Percentiles rank a stretch among this genome's conserved stretches.
Evolutionary conservation across 1,284 basidiomycete species (phyloP).

Genomic region (Inonotus obliquus): DNA sequence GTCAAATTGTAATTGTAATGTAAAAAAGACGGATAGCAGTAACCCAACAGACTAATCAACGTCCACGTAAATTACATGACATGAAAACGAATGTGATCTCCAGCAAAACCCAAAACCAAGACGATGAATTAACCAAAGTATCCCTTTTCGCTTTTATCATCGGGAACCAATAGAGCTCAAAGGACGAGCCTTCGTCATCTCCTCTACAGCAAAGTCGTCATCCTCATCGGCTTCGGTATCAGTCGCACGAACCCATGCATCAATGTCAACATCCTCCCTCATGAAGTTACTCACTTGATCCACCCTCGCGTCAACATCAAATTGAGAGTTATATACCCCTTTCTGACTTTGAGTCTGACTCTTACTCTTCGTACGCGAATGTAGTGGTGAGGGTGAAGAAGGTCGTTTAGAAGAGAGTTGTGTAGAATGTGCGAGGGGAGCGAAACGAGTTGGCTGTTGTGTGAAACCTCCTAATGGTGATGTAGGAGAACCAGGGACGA

Average conservation of each 20-base stretch:
- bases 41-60: not conserved
- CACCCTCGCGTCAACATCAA: constrained; percentile 40
- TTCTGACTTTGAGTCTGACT: constrained; percentile 1
- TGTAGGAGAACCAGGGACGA: constrained; percentile 30
- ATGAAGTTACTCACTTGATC: constrained; percentile 38
- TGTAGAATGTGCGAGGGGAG: constrained; percentile 37
- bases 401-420: constrained; percentile 24
- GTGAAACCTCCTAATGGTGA: constrained; percentile 34
- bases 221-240: constrained; percentile 7
- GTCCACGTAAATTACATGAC: too few species aligned
- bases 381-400: constrained; percentile 17
- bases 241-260: constrained; percentile 35
- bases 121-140: too few species aligned
- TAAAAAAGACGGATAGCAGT: not conserved
- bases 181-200: not conserved
- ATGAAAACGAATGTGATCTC: too few species aligned
- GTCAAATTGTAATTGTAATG: not conserved
- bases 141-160: not conserved
- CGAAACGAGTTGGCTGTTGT: constrained; percentile 34
- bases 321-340: constrained; percentile 39
- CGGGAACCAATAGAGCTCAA: not conserved
- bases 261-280: constrained; percentile 42
- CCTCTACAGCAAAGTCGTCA: not conserved
- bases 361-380: constrained; percentile 12
- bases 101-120: too few species aligned